Percentiles rank a stretch among this genome's conserved stretches.
These are phyloP conservation scores for Cyberlindnera xishuangbannaensis DNA, from an alignment of 805 yeast genomes.

Conservation along the genomic window DNA sequence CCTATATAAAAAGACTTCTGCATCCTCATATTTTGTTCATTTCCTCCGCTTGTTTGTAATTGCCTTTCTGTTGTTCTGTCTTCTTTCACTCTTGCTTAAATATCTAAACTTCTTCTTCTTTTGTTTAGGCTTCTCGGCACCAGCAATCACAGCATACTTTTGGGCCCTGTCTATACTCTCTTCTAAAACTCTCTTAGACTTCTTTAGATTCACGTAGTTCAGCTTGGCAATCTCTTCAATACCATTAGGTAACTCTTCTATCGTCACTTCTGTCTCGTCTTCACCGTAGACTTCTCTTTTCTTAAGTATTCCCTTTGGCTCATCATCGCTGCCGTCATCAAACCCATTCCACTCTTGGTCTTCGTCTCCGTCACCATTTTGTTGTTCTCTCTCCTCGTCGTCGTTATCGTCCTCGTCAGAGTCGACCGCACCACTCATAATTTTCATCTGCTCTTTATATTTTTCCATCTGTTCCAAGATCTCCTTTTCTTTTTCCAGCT, in stretches of 20 bases:
- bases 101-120: constrained; percentile 85
- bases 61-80: constrained; percentile 44
- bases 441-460: constrained; percentile 42
- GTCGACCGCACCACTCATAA: constrained; percentile 19
- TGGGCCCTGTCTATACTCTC: constrained; percentile 74
- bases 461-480: constrained; percentile 58
- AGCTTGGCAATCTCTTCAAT: constrained; percentile 59
- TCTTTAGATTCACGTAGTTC: constrained; percentile 65
- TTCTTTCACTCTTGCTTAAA: constrained; percentile 75
- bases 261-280: constrained; percentile 39
- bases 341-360: constrained; percentile 37
- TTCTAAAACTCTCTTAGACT: constrained; percentile 64
- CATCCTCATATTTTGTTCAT: no score
- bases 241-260: constrained; percentile 40
- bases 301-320: constrained; percentile 23
- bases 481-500: constrained; percentile 66
- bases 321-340: constrained; percentile 25
- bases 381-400: constrained; percentile 18
- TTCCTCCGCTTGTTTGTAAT: constrained; percentile 32
- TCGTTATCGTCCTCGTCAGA: constrained; percentile 16
- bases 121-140: constrained; percentile 23
- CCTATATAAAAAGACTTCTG: no score
- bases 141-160: constrained; percentile 62
- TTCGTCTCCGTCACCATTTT: constrained; percentile 29
- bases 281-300: constrained; percentile 25